Conservation (phyloP, 148 eudicot genomes). For the Hydrangea macrophylla region DNA sequence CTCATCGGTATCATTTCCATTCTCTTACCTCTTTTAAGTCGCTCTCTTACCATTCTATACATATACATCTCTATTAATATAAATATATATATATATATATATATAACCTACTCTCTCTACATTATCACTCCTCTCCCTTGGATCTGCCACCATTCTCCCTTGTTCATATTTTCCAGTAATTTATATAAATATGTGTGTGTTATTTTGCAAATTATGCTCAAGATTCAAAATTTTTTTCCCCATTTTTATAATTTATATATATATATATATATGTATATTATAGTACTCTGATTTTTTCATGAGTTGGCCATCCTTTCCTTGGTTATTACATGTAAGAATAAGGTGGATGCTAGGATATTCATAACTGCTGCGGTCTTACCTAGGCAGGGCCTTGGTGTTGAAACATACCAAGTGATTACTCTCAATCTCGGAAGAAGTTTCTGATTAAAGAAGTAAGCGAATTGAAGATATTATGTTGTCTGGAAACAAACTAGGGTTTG, state of each 20-base stretch:
- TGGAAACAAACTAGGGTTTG: not conserved
- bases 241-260: not conserved
- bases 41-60: not conserved
- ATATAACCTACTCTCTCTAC: no score
- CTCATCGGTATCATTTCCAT: slow-evolving; percentile 49
- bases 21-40: not conserved
- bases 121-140: no score
- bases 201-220: no score
- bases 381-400: not conserved
- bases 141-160: no score
- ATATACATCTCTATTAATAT: not conserved
- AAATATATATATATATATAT: no score
- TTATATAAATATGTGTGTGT: no score
- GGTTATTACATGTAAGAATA: not conserved
- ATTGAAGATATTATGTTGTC: not conserved
- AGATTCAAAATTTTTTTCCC: not conserved
- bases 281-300: not conserved
- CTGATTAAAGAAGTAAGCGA: not conserved
- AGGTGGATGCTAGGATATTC: not conserved
- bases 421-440: not conserved
- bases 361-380: not conserved
- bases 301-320: not conserved
- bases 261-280: no score
- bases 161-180: no score
- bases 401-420: not conserved